Base-by-base conservation (phyloP, 2,329 filamentous ascomycete genomes). In the Clonostachys byssicola region DNA sequence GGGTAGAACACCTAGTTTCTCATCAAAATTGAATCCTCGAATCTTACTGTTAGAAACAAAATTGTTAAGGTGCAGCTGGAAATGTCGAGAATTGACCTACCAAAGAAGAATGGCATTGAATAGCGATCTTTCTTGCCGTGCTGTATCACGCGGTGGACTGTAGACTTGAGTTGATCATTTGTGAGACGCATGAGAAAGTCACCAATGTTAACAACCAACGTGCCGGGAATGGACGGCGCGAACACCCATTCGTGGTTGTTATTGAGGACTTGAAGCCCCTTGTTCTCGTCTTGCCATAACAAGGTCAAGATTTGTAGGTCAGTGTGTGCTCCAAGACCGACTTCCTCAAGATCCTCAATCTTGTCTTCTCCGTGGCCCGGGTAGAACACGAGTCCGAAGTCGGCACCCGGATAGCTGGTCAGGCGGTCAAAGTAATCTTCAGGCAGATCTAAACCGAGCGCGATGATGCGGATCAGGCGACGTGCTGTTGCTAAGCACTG, bases 91-190 rank as follows among this genome's bases (percentile, higher is more conserved):
- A 23, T 23, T 6, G 4, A 23, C 20, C 20, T 23, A 23, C 72
- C 72, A 43, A 80, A 74, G 58, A 81, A 81, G 55, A 81, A 80
- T 1, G 77, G 75, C 72, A 80, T 77, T 0, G 72, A 77, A 41
- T 76, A 73, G 14, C 76, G 62, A 45, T 73, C 71, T 8, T 56
- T 57, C 0, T 52, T 54, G 1, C 64, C 61, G 40, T 65, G 60
- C 50, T 74, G 75, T 30, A 67, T 68, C 3, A 47, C 54, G 6
- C 54, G 46, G 18, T 56, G 54, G 6, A 56, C 52, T 5, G 53
- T 56, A 18, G 51, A 56, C 45, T 50, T 47, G 40, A 57, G 56
- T 3, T 46, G 48, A 39, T 57, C 55, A 42, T 58, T 59, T 23
- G 56, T 53, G 33, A 58, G 45, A 4, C 57, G 52, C 56, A 54